Conservation (phyloP, 768 basidiomycete species). For the Lentinus brumalis region DNA sequence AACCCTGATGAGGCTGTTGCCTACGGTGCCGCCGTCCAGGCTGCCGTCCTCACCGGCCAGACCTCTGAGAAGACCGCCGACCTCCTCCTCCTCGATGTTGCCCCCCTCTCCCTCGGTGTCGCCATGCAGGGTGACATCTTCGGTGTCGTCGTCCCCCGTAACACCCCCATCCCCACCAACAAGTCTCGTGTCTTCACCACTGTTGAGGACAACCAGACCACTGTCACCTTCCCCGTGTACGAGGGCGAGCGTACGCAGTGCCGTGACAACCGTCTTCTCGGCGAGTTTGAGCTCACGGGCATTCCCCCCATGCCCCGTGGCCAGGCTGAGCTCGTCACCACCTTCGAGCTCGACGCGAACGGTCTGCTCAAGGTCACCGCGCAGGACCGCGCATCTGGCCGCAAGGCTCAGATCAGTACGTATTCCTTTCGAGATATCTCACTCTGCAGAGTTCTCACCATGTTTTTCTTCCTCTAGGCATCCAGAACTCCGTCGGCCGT, state of each 20-base stretch:
- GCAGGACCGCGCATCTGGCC: conserved; percentile 96
- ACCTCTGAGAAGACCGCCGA: conserved; percentile 99
- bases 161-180: conserved; percentile 99
- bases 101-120: conserved; percentile 97
- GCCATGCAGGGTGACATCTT: conserved; percentile 99
- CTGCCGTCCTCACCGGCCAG: conserved; percentile 97
- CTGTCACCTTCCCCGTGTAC: conserved; percentile 99
- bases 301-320: conserved; percentile 99
- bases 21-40: conserved; percentile 99
- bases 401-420: conserved; percentile 96
- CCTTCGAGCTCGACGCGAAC: conserved; percentile 99
- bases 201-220: conserved; percentile 99
- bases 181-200: conserved; percentile 99
- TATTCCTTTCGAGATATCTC: conserved; percentile 17
- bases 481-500: conserved; percentile 99
- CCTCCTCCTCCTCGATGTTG: conserved; percentile 96
- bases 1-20: conserved; percentile 99
- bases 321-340: conserved; percentile 98
- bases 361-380: conserved; percentile 99
- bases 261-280: conserved; percentile 98
- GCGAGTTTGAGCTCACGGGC: conserved; percentile 98
- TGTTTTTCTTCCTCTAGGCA: conserved; percentile 49
- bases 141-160: conserved; percentile 98
- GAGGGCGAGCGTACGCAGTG: conserved; percentile 99
- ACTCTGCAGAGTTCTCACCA: neutral